Conservation (phyloP, 2,329 filamentous ascomycete species). For the Chaetomiaceae sp. region DNA sequence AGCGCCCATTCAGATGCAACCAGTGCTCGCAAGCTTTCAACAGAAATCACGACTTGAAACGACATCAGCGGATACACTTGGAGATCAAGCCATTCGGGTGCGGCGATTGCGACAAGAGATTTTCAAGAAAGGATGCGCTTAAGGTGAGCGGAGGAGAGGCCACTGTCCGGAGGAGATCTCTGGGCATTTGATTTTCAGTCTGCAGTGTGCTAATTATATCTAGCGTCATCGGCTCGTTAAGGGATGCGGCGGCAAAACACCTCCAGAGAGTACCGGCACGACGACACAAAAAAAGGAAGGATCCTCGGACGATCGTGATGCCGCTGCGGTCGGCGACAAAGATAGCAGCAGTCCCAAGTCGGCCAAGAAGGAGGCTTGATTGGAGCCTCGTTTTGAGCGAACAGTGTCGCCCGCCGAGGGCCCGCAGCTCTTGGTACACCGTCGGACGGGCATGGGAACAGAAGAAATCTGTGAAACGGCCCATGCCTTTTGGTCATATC, state of each 20-base stretch:
- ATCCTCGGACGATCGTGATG: constrained; percentile 11
- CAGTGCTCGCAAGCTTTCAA: constrained; percentile 92
- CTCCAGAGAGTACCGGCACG: constrained; percentile 16
- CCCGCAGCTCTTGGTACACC: too few species aligned
- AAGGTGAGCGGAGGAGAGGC: constrained; percentile 61
- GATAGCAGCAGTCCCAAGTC: constrained; percentile 20
- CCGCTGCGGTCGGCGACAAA: constrained; percentile 9
- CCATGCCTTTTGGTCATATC: background rate
- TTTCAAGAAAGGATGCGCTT: constrained; percentile 91
- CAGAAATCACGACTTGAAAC: constrained; percentile 90
- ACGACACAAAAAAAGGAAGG: constrained; percentile 8
- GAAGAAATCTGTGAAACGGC: too few species aligned
- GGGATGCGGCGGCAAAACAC: constrained; percentile 49
- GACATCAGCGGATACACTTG: constrained; percentile 91
- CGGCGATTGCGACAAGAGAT: constrained; percentile 87
- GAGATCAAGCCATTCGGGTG: constrained; percentile 96
- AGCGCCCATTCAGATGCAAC: constrained; percentile 88
- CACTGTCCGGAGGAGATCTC: too few species aligned
- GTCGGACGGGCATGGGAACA: too few species aligned
- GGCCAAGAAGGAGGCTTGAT: constrained; percentile 17
- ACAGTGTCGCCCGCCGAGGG: too few species aligned
- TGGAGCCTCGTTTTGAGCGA: too few species aligned
- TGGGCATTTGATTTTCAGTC: background rate
- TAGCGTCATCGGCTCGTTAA: constrained; percentile 62
- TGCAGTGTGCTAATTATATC: constrained; percentile 4